A percentile compares a stretch with the other conserved stretches of the same genome.
Conservation (phyloP, 345 rosid genomes). For the Syzygium jambos region DNA sequence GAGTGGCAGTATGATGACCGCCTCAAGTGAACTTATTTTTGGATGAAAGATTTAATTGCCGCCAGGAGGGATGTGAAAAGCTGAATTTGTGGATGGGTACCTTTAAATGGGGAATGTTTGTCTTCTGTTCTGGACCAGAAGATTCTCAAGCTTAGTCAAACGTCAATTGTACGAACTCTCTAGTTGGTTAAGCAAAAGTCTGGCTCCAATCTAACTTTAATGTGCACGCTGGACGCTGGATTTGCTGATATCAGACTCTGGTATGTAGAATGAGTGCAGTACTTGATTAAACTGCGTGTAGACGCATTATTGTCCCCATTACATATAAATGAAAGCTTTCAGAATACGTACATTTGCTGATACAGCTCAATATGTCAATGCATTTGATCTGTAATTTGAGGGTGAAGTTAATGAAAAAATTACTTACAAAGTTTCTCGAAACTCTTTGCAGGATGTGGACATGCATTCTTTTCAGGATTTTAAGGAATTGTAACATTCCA, state of each 20-base stretch:
- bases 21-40: background rate
- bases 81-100: background rate
- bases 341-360: background rate
- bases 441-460: constrained; percentile 61
- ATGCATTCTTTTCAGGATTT: constrained; percentile 65
- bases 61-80: background rate
- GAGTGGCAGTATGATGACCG: background rate
- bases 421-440: background rate
- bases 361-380: background rate
- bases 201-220: background rate
- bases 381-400: background rate
- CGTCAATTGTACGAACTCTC: background rate
- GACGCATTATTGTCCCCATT: background rate
- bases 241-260: background rate
- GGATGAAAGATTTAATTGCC: background rate
- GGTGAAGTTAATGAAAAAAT: background rate
- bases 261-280: background rate
- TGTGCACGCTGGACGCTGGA: background rate
- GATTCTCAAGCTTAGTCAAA: background rate
- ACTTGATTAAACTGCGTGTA: background rate
- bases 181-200: background rate
- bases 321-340: background rate
- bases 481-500: constrained; percentile 56
- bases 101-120: background rate
- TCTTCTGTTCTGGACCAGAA: background rate